phyloP scores from a whole-genome alignment of 305 asterid genomes.

The Withania somnifera region DNA sequence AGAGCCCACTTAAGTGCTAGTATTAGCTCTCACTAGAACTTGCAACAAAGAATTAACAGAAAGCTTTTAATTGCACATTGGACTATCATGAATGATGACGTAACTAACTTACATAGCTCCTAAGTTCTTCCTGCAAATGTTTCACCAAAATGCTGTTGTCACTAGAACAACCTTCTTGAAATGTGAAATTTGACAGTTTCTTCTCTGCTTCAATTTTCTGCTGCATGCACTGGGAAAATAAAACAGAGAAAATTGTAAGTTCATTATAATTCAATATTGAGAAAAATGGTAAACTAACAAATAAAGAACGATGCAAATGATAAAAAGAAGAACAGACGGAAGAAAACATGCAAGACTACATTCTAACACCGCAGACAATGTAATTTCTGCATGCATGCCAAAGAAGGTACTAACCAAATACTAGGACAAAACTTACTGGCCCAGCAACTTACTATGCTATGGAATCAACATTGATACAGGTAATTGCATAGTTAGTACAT shows the following conservation, averaged over 20 bases:
- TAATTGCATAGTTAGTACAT: neutral
- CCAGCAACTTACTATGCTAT: neutral
- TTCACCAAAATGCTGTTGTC: conserved; percentile 61
- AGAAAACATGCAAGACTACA: neutral
- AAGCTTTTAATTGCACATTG: neutral
- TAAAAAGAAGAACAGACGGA: neutral
- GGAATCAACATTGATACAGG: neutral
- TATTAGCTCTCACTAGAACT: neutral
- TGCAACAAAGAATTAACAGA: neutral
- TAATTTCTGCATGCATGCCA: neutral
- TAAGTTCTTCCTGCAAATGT: conserved; percentile 84
- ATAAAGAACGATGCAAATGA: neutral
- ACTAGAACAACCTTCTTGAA: conserved; percentile 42
- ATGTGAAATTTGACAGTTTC: conserved; percentile 31
- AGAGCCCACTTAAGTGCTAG: too few species aligned
- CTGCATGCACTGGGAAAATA: conserved; percentile 45
- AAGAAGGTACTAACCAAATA: neutral
- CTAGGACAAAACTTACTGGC: neutral
- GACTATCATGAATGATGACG: neutral
- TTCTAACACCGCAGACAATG: neutral
- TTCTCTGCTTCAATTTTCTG: conserved; percentile 61
- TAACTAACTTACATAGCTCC: conserved; percentile 69
- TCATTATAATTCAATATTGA: conserved; percentile 1
- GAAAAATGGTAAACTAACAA: neutral
- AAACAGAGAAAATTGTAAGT: conserved; percentile 16